Evolutionary conservation across 2,329 filamentous ascomycete species (phyloP).

Genomic region (Trichoderma sp.): DNA sequence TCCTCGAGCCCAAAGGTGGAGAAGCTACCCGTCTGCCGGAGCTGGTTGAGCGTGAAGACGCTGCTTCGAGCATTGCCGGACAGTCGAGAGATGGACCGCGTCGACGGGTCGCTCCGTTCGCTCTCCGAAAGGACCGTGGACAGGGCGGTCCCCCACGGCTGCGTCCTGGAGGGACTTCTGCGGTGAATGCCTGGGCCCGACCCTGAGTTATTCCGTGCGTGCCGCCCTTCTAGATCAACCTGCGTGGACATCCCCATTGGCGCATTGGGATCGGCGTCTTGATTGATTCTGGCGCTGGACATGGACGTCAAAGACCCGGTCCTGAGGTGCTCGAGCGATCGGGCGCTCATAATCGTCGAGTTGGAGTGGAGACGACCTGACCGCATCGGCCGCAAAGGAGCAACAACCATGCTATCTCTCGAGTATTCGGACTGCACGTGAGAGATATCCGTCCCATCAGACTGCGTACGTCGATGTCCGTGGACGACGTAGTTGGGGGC

Average conservation of each 20-base stretch:
- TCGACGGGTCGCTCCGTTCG: slow-evolving; percentile 56
- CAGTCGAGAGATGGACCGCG: slow-evolving; percentile 51
- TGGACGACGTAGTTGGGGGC: slow-evolving; percentile 57
- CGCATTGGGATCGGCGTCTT: slow-evolving; percentile 45
- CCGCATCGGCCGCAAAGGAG: slow-evolving; percentile 51
- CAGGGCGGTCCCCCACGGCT: slow-evolving; percentile 66
- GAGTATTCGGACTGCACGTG: slow-evolving; percentile 53
- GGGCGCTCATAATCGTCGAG: slow-evolving; percentile 51
- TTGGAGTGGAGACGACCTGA: slow-evolving; percentile 45
- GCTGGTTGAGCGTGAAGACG: slow-evolving; percentile 53
- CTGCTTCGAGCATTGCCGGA: slow-evolving; percentile 53
- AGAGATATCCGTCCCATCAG: slow-evolving; percentile 42
- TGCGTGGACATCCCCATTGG: slow-evolving; percentile 29
- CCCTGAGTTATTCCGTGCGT: slow-evolving; percentile 25
- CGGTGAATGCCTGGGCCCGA: slow-evolving; percentile 12
- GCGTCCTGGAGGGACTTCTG: slow-evolving; percentile 35
- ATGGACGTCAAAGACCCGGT: slow-evolving; percentile 59
- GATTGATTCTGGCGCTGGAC: slow-evolving; percentile 53
- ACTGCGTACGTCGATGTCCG: slow-evolving; percentile 49
- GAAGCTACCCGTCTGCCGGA: slow-evolving; percentile 60
- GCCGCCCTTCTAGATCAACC: slow-evolving; percentile 33
- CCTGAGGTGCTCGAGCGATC: slow-evolving; percentile 57
- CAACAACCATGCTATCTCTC: slow-evolving; percentile 62
- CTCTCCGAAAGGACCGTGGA: slow-evolving; percentile 66
- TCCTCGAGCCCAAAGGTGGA: slow-evolving; percentile 54